A percentile compares a stretch with the other conserved stretches of the same genome.
Evolutionary conservation across 2,329 filamentous ascomycete species (phyloP).

Genomic region (Biscogniauxia marginata): DNA sequence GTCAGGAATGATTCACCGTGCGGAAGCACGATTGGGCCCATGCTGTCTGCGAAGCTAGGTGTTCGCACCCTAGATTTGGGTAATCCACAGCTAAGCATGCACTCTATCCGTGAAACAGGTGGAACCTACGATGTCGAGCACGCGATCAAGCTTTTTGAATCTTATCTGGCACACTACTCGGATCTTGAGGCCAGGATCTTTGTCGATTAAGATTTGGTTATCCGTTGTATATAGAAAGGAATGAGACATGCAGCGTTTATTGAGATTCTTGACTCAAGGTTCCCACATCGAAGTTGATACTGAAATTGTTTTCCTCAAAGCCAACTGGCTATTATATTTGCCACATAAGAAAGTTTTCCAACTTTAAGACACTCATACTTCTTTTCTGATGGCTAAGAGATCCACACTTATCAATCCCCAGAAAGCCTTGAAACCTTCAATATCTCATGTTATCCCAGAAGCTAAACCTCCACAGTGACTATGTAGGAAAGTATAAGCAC

Average conservation of each 20-base stretch:
- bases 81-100: conserved; percentile 94
- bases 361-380: no score
- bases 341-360: no score
- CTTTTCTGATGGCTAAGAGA: no score
- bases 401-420: no score
- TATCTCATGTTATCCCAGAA: no score
- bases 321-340: no score
- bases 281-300: neutral
- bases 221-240: neutral
- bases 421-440: no score
- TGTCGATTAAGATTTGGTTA: conserved; percentile 59
- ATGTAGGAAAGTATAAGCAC: no score
- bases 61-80: conserved; percentile 88
- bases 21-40: conserved; percentile 96
- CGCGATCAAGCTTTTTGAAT: conserved; percentile 80
- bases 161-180: conserved; percentile 85
- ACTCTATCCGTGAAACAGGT: conserved; percentile 91
- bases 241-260: neutral
- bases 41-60: conserved; percentile 83
- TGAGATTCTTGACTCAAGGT: neutral
- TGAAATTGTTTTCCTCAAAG: no score
- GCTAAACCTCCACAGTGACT: no score
- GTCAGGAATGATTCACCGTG: conserved; percentile 94
- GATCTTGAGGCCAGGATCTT: conserved; percentile 78
- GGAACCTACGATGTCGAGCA: conserved; percentile 85